Evolutionary conservation across 2,329 filamentous ascomycete genomes (phyloP).

Genomic region (Arthrobotrys sinensis): DNA sequence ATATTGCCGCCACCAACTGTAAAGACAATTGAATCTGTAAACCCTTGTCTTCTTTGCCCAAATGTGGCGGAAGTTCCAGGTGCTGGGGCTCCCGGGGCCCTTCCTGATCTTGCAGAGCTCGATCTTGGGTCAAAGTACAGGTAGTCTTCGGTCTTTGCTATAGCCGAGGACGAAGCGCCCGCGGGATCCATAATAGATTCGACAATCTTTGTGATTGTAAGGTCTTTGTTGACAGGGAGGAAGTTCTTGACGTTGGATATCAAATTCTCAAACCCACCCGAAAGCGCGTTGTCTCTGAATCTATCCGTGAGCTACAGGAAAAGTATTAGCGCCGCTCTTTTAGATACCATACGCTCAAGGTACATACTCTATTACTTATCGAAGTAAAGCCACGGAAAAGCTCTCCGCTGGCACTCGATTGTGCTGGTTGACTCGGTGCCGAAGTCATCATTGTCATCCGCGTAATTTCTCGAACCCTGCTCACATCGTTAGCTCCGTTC

Average conservation of each 20-base stretch:
- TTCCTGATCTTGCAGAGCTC: conserved; percentile 84
- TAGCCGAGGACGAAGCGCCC: conserved; percentile 88
- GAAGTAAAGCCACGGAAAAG: conserved; percentile 94
- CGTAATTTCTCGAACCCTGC: conserved; percentile 88
- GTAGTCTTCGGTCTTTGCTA: conserved; percentile 96
- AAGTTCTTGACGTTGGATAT: conserved; percentile 98
- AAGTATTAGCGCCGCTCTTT: neutral
- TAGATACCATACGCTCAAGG: neutral
- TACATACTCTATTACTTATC: conserved; percentile 79
- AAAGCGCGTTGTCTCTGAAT: conserved; percentile 87
- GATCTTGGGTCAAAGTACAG: conserved; percentile 97
- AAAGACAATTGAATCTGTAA: conserved; percentile 92
- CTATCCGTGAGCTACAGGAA: conserved; percentile 80
- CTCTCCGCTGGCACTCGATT: conserved; percentile 75
- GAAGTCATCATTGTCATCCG: conserved; percentile 99
- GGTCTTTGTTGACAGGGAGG: conserved; percentile 92
- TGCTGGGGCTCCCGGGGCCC: conserved; percentile 68
- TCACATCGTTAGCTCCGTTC: neutral
- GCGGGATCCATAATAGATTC: conserved; percentile 98
- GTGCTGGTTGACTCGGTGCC: conserved; percentile 77
- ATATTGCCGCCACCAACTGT: conserved; percentile 96
- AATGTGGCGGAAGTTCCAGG: conserved; percentile 79
- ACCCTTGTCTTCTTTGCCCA: conserved; percentile 89
- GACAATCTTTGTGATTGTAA: conserved; percentile 97
- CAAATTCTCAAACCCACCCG: conserved; percentile 90